phyloP scores from a whole-genome alignment of 2,329 filamentous ascomycete genomes.

The Exophiala spinifera region DNA sequence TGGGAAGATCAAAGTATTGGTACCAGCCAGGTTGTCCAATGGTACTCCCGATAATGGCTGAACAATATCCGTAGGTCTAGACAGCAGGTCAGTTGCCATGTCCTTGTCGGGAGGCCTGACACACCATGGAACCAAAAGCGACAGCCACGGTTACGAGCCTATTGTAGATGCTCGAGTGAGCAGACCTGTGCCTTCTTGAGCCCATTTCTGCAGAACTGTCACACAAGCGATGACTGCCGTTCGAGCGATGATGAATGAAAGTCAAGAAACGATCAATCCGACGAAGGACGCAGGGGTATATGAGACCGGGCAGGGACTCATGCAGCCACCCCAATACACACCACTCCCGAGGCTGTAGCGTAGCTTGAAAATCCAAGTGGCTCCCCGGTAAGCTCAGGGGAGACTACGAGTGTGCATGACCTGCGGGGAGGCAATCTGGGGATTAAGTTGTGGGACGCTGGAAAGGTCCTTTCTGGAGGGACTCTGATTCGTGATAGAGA shows the following conservation, averaged over 20 bases:
- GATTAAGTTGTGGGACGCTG: not conserved
- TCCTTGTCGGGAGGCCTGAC: slow-evolving; percentile 13
- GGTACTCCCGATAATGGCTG: slow-evolving; percentile 43
- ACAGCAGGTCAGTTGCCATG: not conserved
- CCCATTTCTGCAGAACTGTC: slow-evolving; percentile 8
- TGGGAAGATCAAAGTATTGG: slow-evolving; percentile 40
- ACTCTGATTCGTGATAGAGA: not conserved
- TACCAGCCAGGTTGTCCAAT: slow-evolving; percentile 49
- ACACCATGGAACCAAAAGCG: slow-evolving; percentile 40
- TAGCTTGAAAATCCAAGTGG: no score
- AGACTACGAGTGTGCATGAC: no score
- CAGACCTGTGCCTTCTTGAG: slow-evolving; percentile 3
- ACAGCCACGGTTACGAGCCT: slow-evolving; percentile 40
- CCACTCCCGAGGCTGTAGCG: slow-evolving; percentile 6
- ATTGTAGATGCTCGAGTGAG: slow-evolving; percentile 40
- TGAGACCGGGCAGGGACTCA: not conserved
- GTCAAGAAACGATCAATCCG: not conserved
- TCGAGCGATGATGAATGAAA: not conserved
- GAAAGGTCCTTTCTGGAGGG: not conserved
- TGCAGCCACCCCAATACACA: not conserved
- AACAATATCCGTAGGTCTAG: slow-evolving; percentile 33
- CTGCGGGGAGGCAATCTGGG: slow-evolving; percentile 2
- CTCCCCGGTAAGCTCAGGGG: no score
- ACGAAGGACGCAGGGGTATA: not conserved
- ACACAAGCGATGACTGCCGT: not conserved